phyloP scores from a whole-genome alignment of 176 grass and related monocot genomes.

The Saccharum officinarum region DNA sequence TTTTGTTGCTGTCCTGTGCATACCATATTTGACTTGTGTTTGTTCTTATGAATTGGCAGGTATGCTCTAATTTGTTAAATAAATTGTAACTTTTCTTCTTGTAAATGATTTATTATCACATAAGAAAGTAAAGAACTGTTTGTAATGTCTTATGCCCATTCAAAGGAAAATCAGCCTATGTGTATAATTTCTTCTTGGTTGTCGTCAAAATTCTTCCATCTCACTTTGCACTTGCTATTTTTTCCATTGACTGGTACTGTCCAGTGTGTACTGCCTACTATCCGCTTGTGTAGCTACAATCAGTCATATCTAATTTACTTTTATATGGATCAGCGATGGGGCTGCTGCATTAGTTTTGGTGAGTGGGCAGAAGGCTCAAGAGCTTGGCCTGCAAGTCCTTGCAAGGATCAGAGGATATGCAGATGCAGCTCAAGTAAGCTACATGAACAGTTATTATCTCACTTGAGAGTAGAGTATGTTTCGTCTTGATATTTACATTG shows the following conservation, averaged over 20 bases:
- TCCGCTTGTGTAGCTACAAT: neutral
- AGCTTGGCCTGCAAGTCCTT: conserved; percentile 80
- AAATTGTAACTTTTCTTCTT: neutral
- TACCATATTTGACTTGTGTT: neutral
- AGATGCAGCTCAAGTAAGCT: conserved; percentile 91
- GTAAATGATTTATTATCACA: neutral
- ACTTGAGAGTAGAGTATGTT: neutral
- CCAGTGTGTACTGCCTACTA: neutral
- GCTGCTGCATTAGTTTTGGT: conserved; percentile 73
- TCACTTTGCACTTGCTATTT: neutral
- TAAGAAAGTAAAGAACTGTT: neutral
- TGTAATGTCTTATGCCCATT: neutral
- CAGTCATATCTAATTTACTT: neutral
- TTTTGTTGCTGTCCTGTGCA: neutral
- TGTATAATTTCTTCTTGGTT: neutral
- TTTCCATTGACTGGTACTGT: neutral
- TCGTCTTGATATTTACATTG: neutral
- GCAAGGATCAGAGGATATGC: conserved; percentile 86
- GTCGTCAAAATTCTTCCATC: neutral
- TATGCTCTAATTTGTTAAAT: neutral
- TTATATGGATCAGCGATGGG: conserved; percentile 53
- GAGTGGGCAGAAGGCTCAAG: conserved; percentile 81
- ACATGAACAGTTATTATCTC: neutral
- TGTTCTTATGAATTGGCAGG: neutral
- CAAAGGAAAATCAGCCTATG: neutral